Evolutionary conservation across 176 grass and related monocot genomes (phyloP).

Genomic region (Aegilops speltoides): DNA sequence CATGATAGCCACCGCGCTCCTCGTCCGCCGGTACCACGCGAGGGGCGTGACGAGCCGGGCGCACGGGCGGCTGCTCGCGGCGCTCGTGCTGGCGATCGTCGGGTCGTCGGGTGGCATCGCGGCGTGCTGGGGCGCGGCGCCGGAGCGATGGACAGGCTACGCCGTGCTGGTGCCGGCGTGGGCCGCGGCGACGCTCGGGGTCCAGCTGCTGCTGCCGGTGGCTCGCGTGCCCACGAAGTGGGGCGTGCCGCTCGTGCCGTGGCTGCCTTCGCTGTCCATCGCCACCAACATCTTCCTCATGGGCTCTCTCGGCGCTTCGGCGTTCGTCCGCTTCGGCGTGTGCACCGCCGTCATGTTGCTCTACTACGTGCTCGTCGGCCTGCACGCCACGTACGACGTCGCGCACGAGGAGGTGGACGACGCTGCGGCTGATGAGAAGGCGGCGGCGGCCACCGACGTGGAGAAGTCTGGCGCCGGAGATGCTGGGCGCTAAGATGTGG

Average conservation of each 20-base stretch:
- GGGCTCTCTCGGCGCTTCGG: neutral
- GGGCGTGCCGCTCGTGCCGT: slow-evolving; percentile 13
- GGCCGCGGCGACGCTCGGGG: neutral
- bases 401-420: neutral
- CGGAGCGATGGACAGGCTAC: neutral
- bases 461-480: neutral
- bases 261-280: slow-evolving; percentile 5
- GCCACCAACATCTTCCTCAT: neutral
- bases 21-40: neutral
- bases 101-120: neutral
- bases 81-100: neutral
- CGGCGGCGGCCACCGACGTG: neutral
- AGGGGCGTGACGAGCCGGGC: neutral
- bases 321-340: slow-evolving; percentile 6
- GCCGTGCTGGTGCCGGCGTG: neutral
- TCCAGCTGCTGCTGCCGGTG: neutral
- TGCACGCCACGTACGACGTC: slow-evolving; percentile 18
- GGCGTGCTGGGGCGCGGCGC: neutral
- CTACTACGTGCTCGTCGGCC: slow-evolving; percentile 13
- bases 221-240: neutral
- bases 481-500: neutral
- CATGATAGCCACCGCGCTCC: neutral
- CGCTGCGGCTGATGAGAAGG: neutral
- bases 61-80: neutral
- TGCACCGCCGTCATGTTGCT: slow-evolving; percentile 3